Percentiles rank a stretch among this genome's conserved stretches.
These are phyloP conservation scores for Nitzschia sp. DNA, from an alignment of 108 stramenopile genomes.

Conservation along the genomic window DNA sequence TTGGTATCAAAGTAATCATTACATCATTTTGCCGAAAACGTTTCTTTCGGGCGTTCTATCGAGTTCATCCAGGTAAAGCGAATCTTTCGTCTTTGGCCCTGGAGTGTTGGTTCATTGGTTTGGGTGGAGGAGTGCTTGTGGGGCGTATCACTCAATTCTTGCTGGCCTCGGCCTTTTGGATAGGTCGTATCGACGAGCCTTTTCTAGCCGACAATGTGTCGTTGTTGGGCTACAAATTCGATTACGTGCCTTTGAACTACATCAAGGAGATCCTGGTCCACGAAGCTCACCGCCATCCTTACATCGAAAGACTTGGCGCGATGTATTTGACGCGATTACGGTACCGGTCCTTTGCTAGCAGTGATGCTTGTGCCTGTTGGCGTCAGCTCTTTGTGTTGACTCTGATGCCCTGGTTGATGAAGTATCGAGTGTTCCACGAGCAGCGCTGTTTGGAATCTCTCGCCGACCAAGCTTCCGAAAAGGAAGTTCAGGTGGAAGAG, in stretches of 20 bases:
- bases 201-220: conserved; percentile 53
- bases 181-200: conserved; percentile 57
- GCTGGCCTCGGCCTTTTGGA: conserved; percentile 31
- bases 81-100: conserved; percentile 28
- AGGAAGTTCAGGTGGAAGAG: conserved; percentile 16
- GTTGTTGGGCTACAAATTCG: conserved; percentile 24
- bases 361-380: conserved; percentile 40
- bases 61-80: conserved; percentile 21
- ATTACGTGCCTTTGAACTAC: conserved; percentile 24
- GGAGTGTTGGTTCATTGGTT: conserved; percentile 47
- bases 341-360: conserved; percentile 46
- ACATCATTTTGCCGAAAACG: conserved; percentile 29
- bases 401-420: conserved; percentile 56
- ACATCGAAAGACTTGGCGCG: conserved; percentile 51
- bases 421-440: conserved; percentile 39
- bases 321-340: conserved; percentile 68
- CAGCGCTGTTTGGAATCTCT: conserved; percentile 17
- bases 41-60: conserved; percentile 35
- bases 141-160: conserved; percentile 36
- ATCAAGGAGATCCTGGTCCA: conserved; percentile 38
- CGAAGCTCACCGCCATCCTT: conserved; percentile 67
- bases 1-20: conserved; percentile 32
- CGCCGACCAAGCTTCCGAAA: conserved; percentile 4
- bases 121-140: conserved; percentile 40
- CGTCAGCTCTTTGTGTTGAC: conserved; percentile 45